Evolutionary conservation across 306 rosid species (phyloP).

Genomic region (Rosa multiflora): DNA sequence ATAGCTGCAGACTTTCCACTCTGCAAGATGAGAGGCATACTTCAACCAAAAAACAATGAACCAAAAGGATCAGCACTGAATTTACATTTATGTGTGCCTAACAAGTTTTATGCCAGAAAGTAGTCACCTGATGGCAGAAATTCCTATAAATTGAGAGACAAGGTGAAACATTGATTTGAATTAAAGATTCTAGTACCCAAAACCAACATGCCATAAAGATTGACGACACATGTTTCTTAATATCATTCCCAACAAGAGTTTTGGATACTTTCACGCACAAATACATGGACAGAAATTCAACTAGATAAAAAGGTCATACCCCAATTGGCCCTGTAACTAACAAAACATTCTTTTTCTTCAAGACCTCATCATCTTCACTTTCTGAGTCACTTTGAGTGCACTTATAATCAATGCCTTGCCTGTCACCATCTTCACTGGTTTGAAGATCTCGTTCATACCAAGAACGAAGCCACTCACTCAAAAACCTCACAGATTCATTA

Average conservation of each 20-base stretch:
- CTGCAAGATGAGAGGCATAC: slow-evolving; percentile 51
- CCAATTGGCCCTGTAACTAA: slow-evolving; percentile 84
- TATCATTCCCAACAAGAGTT: not conserved
- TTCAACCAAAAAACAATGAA: slow-evolving; percentile 24
- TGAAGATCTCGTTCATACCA: slow-evolving; percentile 58
- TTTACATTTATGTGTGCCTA: not conserved
- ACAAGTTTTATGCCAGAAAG: not conserved
- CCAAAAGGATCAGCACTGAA: slow-evolving; percentile 19
- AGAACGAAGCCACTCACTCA: slow-evolving; percentile 71
- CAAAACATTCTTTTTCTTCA: slow-evolving; percentile 66
- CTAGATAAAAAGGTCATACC: slow-evolving; percentile 37
- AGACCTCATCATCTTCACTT: slow-evolving; percentile 37
- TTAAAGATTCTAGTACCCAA: not conserved
- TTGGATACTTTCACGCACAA: not conserved
- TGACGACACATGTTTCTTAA: not conserved
- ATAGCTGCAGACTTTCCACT: slow-evolving; percentile 96
- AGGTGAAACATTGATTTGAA: not conserved
- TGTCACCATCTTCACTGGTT: slow-evolving; percentile 36
- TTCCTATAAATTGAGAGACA: not conserved
- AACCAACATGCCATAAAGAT: not conserved
- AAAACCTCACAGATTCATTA: slow-evolving; percentile 57
- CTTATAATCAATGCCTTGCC: slow-evolving; percentile 33
- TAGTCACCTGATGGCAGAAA: not conserved
- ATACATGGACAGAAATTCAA: not conserved
- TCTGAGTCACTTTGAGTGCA: slow-evolving; percentile 49